Conservation (phyloP, 1,139 yeast genomes). For the Yamadazyma dushanensis region DNA sequence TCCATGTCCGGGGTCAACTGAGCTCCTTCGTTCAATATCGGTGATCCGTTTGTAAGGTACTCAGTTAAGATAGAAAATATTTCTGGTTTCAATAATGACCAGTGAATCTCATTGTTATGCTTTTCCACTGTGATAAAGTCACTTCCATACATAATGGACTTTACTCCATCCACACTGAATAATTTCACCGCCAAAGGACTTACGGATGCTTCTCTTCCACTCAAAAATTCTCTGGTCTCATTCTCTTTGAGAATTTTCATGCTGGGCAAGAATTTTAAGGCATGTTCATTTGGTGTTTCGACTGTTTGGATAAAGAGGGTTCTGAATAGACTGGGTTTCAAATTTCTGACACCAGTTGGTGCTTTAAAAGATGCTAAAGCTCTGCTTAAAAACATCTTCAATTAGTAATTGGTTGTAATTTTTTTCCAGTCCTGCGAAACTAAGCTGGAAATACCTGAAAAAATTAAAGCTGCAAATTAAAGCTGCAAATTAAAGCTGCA, state of each 20-base stretch:
- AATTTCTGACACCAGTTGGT: background rate
- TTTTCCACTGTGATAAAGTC: slow-evolving; percentile 86
- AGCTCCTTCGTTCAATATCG: slow-evolving; percentile 44
- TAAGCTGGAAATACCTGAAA: no score
- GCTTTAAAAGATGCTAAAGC: slow-evolving; percentile 6
- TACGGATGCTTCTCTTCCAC: slow-evolving; percentile 56
- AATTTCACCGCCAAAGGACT: slow-evolving; percentile 57
- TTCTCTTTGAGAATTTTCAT: slow-evolving; percentile 42
- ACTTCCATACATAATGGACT: slow-evolving; percentile 53
- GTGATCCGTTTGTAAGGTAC: slow-evolving; percentile 74
- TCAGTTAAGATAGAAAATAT: slow-evolving; percentile 84
- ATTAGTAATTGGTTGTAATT: slow-evolving; percentile 5
- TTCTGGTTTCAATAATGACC: slow-evolving; percentile 87
- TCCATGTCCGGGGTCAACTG: slow-evolving; percentile 36
- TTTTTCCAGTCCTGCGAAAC: background rate
- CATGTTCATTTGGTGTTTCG: slow-evolving; percentile 50
- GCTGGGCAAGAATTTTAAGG: slow-evolving; percentile 47
- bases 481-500: no score
- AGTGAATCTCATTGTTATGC: slow-evolving; percentile 46
- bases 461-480: no score
- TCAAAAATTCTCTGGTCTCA: slow-evolving; percentile 53
- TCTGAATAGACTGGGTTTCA: slow-evolving; percentile 13
- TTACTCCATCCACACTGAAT: slow-evolving; percentile 52
- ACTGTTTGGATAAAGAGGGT: slow-evolving; percentile 40
- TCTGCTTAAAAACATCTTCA: slow-evolving; percentile 13